Evolutionary conservation across 1,284 basidiomycete species (phyloP).

Genomic region (Heterobasidion parviporum): DNA sequence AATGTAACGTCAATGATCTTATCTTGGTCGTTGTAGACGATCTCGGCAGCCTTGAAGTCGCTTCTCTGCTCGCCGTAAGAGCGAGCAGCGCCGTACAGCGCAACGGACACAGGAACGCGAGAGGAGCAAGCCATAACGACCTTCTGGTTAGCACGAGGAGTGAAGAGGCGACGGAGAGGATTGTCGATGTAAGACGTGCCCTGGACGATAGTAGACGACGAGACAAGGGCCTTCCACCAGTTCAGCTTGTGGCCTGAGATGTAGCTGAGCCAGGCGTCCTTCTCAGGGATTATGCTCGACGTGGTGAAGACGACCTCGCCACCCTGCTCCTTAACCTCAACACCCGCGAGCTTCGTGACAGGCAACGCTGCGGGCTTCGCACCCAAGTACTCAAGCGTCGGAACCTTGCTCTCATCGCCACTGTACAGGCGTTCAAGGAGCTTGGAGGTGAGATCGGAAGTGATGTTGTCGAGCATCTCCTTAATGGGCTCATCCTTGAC

Average conservation of each 20-base stretch:
- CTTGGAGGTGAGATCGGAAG: conserved; percentile 68
- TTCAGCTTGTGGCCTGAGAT: conserved; percentile 76
- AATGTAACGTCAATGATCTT: conserved; percentile 70
- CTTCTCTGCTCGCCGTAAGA: conserved; percentile 70
- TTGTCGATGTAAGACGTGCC: conserved; percentile 83
- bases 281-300: conserved; percentile 46
- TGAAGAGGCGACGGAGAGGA: conserved; percentile 81
- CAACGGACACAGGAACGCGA: conserved; percentile 47
- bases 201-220: conserved; percentile 79
- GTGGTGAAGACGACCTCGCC: conserved; percentile 52
- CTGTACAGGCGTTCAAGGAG: conserved; percentile 79
- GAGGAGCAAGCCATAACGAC: conserved; percentile 50
- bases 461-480: conserved; percentile 86
- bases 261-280: conserved; percentile 74
- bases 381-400: conserved; percentile 83
- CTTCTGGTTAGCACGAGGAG: conserved; percentile 75
- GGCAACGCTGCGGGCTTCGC: conserved; percentile 34
- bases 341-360: conserved; percentile 27
- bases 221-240: conserved; percentile 86
- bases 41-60: conserved; percentile 80
- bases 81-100: conserved; percentile 71
- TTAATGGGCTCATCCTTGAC: conserved; percentile 92
- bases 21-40: conserved; percentile 49
- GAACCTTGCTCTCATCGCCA: conserved; percentile 75
- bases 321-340: conserved; percentile 38